phyloP scores from a whole-genome alignment of 2,329 filamentous ascomycete genomes.

The Ophiosphaerella narmari region DNA sequence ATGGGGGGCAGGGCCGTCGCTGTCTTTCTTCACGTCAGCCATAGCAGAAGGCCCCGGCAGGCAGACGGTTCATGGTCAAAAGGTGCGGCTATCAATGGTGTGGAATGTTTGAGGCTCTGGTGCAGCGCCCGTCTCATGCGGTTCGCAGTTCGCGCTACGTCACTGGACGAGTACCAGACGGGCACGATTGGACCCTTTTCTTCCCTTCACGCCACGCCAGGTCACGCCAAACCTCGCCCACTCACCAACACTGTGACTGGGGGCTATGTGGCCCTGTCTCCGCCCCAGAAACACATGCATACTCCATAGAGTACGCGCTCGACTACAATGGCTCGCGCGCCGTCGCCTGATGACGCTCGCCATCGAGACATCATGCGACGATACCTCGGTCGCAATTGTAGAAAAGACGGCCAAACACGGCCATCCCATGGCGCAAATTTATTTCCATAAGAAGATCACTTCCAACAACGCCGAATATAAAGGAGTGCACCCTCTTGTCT shows the following conservation, averaged over 20 bases:
- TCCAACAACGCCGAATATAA: slow-evolving; percentile 74
- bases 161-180: not conserved
- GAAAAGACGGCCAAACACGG: slow-evolving; percentile 54
- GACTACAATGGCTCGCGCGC: slow-evolving; percentile 7
- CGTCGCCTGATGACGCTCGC: slow-evolving; percentile 60
- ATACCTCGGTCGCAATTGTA: slow-evolving; percentile 86
- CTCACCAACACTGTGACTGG: not conserved
- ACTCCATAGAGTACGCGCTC: not conserved
- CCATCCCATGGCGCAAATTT: slow-evolving; percentile 58
- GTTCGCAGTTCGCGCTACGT: not conserved
- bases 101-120: slow-evolving; percentile 6
- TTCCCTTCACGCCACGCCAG: slow-evolving; percentile 1
- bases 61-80: slow-evolving; percentile 19
- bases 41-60: slow-evolving; percentile 28
- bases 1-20: slow-evolving; percentile 64
- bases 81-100: not conserved
- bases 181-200: not conserved
- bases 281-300: not conserved
- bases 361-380: slow-evolving; percentile 88
- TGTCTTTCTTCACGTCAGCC: slow-evolving; percentile 52
- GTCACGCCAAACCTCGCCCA: not conserved
- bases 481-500: slow-evolving; percentile 79
- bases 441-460: slow-evolving; percentile 81
- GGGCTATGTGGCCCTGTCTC: slow-evolving; percentile 27
- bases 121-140: not conserved